These are phyloP conservation scores for Hypoxylon cercidicola DNA, from an alignment of 495 filamentous ascomycete species.

Conservation along the genomic window DNA sequence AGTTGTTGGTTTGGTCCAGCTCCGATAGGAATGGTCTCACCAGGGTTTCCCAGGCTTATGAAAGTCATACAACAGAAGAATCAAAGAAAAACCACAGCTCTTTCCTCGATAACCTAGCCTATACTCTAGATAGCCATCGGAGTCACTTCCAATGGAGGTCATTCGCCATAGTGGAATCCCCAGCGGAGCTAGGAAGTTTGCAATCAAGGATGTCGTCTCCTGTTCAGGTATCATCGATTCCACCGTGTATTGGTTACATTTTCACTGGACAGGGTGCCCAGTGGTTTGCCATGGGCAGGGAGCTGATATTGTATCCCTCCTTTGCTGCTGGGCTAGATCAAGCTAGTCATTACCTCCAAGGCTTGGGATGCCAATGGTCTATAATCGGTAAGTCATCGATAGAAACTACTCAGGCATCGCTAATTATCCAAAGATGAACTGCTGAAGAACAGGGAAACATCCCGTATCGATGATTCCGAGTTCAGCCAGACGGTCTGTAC, in stretches of 20 bases:
- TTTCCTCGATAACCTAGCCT: conserved; percentile 26
- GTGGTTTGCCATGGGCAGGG: conserved; percentile 60
- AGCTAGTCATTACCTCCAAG: conserved; percentile 29
- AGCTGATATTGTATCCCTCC: conserved; percentile 44
- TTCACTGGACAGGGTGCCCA: conserved; percentile 56
- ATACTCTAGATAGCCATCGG: conserved; percentile 37
- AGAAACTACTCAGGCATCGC: conserved; percentile 2
- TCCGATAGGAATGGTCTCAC: conserved; percentile 30
- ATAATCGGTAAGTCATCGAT: conserved; percentile 29
- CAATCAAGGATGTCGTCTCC: not conserved
- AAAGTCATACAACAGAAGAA: not conserved
- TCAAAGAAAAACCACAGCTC: not conserved
- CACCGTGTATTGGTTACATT: conserved; percentile 35
- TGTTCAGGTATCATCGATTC: not conserved
- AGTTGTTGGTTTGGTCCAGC: conserved; percentile 42
- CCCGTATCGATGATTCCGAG: conserved; percentile 46
- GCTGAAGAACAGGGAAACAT: conserved; percentile 8
- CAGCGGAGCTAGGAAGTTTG: not conserved
- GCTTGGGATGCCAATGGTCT: conserved; percentile 41
- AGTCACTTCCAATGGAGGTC: conserved; percentile 38
- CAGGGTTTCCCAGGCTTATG: conserved; percentile 13
- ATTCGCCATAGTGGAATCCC: conserved; percentile 9
- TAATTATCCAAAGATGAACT: conserved; percentile 23
- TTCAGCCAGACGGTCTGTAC: conserved; percentile 56
- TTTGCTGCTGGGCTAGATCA: conserved; percentile 25